Evolutionary conservation across 176 grass and related monocot species (phyloP).

Genomic region (Oryza coarctata): DNA sequence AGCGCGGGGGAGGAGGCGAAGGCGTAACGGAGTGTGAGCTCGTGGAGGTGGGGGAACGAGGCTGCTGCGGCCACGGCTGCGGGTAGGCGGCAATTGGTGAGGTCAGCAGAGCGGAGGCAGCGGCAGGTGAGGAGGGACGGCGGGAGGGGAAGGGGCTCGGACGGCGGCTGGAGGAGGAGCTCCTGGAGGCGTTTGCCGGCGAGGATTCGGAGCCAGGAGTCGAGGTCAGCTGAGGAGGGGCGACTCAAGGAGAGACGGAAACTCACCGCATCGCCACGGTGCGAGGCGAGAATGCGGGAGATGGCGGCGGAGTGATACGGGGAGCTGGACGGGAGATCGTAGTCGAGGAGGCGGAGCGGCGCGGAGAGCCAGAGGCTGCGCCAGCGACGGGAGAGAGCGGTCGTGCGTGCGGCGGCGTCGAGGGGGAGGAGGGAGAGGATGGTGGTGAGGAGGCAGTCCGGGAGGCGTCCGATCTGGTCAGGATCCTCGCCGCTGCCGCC

Average conservation of each 20-base stretch:
- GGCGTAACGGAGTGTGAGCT: slow-evolving; percentile 27
- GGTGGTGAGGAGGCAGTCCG: slow-evolving; percentile 37
- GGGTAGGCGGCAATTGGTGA: slow-evolving; percentile 36
- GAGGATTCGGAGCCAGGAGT: slow-evolving; percentile 29
- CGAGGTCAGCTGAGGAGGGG: slow-evolving; percentile 1
- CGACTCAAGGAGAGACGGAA: slow-evolving; percentile 14
- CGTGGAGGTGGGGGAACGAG: slow-evolving; percentile 22
- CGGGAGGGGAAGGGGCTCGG: slow-evolving; percentile 23
- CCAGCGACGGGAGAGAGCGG: not conserved
- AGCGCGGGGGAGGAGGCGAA: not conserved
- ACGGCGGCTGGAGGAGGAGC: slow-evolving; percentile 22
- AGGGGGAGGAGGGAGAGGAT: slow-evolving; percentile 41
- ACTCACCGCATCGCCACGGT: not conserved
- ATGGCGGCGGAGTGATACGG: not conserved
- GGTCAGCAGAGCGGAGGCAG: slow-evolving; percentile 34
- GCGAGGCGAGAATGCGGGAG: slow-evolving; percentile 35
- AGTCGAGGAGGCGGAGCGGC: slow-evolving; percentile 32
- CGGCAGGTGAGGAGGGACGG: slow-evolving; percentile 18
- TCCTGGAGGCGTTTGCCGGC: slow-evolving; percentile 31
- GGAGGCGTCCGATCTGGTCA: slow-evolving; percentile 19
- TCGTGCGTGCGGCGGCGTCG: slow-evolving; percentile 18
- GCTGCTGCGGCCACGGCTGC: not conserved
- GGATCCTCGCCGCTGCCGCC: not conserved
- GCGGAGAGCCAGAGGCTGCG: not conserved
- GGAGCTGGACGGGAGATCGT: not conserved